Conservation (phyloP, 352 stramenopile species). For the Phytopythium mirpurense region DNA sequence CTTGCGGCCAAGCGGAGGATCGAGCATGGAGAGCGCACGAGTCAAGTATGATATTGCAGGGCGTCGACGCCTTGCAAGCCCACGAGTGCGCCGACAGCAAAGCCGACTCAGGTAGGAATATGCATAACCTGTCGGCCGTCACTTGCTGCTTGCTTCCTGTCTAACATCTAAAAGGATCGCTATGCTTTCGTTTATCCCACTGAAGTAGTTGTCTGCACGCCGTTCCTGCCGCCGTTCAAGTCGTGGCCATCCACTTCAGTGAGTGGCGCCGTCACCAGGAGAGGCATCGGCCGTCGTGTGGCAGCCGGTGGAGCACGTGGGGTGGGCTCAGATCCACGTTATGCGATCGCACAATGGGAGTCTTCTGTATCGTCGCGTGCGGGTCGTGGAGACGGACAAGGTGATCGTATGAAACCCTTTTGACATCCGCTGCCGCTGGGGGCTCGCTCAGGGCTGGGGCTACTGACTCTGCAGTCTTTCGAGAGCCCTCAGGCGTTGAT, state of each 20-base stretch:
- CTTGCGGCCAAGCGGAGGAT: too few relatives aligned
- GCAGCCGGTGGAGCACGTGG: slow-evolving; percentile 33
- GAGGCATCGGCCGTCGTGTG: slow-evolving; percentile 10
- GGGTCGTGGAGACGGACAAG: slow-evolving; percentile 47
- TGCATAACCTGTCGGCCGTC: too few relatives aligned
- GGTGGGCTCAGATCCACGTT: slow-evolving; percentile 48
- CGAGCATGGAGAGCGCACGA: neutral
- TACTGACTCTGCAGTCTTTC: slow-evolving; percentile 16
- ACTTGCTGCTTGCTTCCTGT: too few relatives aligned
- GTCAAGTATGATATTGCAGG: neutral
- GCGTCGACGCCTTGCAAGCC: neutral
- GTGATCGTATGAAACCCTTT: slow-evolving; percentile 54
- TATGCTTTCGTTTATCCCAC: neutral
- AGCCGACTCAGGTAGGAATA: neutral
- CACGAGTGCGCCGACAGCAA: neutral
- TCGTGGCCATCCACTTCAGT: neutral
- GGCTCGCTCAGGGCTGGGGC: slow-evolving; percentile 15
- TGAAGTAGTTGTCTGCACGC: slow-evolving; percentile 22
- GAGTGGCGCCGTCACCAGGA: neutral
- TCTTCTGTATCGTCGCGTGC: slow-evolving; percentile 51
- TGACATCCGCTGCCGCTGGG: slow-evolving; percentile 33
- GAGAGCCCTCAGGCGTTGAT: slow-evolving; percentile 35
- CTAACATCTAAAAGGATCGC: too few relatives aligned
- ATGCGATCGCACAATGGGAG: slow-evolving; percentile 25
- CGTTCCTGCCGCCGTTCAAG: neutral